Evolutionary conservation across 1,284 basidiomycete genomes (phyloP).

Genomic region (Trichosporon ovoides): DNA sequence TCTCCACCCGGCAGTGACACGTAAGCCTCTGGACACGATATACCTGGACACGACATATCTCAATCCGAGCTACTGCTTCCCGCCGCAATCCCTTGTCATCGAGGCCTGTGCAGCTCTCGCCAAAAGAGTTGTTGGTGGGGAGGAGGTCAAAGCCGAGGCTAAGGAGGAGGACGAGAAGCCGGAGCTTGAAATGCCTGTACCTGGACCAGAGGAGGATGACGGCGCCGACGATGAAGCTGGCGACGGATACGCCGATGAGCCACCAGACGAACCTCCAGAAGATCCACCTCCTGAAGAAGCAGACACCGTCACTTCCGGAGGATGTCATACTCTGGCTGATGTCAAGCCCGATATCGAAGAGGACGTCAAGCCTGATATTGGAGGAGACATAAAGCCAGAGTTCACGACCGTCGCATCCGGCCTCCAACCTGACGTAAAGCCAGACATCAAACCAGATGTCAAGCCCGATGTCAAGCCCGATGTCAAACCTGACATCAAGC

Average conservation of each 20-base stretch:
- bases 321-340: neutral
- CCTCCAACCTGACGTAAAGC: neutral
- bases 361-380: slow-evolving; percentile 7
- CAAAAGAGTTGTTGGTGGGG: slow-evolving; percentile 28
- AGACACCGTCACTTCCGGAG: neutral
- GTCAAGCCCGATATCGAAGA: slow-evolving; percentile 1
- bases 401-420: neutral
- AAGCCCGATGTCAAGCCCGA: slow-evolving; percentile 13
- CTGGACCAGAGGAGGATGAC: slow-evolving; percentile 16
- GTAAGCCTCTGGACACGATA: slow-evolving; percentile 73
- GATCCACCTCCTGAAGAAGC: neutral
- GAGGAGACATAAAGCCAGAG: neutral
- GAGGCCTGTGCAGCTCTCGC: slow-evolving; percentile 84
- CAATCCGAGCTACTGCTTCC: slow-evolving; percentile 89
- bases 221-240: slow-evolving; percentile 2
- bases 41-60: slow-evolving; percentile 98
- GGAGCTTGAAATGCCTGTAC: neutral
- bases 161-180: slow-evolving; percentile 10
- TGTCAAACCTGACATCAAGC: slow-evolving; percentile 7
- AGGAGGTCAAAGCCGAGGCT: slow-evolving; percentile 34
- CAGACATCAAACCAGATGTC: slow-evolving; percentile 11
- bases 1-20: slow-evolving; percentile 70
- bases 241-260: neutral
- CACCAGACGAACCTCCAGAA: neutral
- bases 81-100: slow-evolving; percentile 87